These are phyloP conservation scores for Gossypium davidsonii DNA, from an alignment of 441 rosid genomes.

Conservation along the genomic window DNA sequence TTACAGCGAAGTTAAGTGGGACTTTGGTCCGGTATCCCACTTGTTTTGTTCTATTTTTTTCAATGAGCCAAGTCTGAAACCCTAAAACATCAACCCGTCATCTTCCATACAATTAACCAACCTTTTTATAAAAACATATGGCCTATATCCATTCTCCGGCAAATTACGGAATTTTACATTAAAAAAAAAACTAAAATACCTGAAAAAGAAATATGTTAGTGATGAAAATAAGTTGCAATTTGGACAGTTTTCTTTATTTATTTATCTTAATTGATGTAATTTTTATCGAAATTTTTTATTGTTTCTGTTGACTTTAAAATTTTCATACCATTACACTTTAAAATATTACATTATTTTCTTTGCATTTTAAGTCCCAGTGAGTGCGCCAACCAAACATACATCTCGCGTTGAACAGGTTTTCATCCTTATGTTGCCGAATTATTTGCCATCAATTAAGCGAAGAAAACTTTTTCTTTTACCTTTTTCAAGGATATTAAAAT, in stretches of 20 bases:
- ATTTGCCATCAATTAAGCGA: neutral
- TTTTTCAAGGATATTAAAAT: neutral
- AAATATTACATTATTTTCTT: neutral
- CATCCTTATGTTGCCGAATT: neutral
- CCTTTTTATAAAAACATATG: slow-evolving; percentile 23
- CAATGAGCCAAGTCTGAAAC: neutral
- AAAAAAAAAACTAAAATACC: neutral
- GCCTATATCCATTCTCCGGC: slow-evolving; percentile 39
- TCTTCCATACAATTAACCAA: neutral
- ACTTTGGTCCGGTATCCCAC: neutral
- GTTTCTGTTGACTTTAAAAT: too few species aligned
- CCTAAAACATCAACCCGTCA: neutral
- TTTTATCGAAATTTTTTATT: too few species aligned
- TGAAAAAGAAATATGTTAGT: neutral
- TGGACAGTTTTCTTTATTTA: neutral
- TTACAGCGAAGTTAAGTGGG: neutral
- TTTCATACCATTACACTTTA: too few species aligned
- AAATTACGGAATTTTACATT: slow-evolving; percentile 14
- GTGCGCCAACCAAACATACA: neutral
- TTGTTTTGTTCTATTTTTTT: neutral
- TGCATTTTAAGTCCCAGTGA: neutral
- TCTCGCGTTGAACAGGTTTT: neutral
- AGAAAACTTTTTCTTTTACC: neutral
- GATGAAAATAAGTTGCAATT: neutral
- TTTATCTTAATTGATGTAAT: neutral